Evolutionary conservation across 768 basidiomycete species (phyloP), one percentile per base, ranked within the genome.

Genomic region (Trametopsis cervina): DNA sequence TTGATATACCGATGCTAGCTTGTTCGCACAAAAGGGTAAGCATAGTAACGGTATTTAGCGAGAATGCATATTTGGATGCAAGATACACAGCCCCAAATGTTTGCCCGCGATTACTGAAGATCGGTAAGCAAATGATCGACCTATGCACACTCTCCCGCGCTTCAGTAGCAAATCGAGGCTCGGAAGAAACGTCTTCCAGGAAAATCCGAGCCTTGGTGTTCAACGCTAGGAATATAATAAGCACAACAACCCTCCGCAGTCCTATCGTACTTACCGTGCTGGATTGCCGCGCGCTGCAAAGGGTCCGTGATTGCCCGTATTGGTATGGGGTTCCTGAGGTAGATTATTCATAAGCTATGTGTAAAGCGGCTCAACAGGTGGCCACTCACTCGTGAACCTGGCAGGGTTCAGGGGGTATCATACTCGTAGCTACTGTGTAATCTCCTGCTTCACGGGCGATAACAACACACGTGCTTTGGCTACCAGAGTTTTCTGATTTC

Each of bases 1-100:
- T 88, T 2, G 83, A 72, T 33, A 88, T 81, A 39, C 83, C 83
- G 49, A 86, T 84, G 51, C 80, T 83, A 1, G 83, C 83, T 73
- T 86, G 84, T 58, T 84, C 82, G 56, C 78, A 81, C 7, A 85
- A 70, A 3, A 84, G 68, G 1, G 78, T 82, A 45, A 85, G 61
- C 49, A 83, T 75, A 1, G 76, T 81, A 15, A 82, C 69, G 0
- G 72, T 78, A 54, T 77, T 79, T 47, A 71, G 72, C 0, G 80
- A 75, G 59, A 85, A 85, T 0, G 81, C 68, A 54, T 80, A 78
- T 66, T 74, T 79, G 2, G 82, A 81, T 4, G 80, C 78, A 27
- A 84, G 67, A 55, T 82, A 87, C 27, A 83, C 71, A 18, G 78
- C 81, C 18, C 83, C 83, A 59, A 84, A 85, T 2, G 83, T 85